Conservation (phyloP, 108 stramenopile genomes). For the Nannochloropsis salina region DNA sequence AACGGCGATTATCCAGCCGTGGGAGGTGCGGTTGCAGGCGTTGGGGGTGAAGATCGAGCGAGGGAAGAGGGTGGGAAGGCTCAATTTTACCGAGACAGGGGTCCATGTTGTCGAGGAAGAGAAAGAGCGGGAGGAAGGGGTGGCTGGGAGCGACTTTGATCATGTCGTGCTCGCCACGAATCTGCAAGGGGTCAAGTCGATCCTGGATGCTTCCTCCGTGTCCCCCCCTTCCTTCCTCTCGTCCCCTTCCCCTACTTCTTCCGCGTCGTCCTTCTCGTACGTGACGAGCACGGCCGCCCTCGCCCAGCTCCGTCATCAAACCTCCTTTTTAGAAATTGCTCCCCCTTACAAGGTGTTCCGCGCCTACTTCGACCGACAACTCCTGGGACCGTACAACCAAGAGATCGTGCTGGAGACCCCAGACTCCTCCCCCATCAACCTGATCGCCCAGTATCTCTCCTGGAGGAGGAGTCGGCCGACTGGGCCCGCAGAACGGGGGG, state of each 20-base stretch:
- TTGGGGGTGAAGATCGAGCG: constrained; percentile 12
- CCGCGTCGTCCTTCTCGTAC: neutral
- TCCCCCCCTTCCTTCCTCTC: neutral
- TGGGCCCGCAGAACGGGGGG: neutral
- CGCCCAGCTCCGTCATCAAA: neutral
- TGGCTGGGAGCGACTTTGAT: neutral
- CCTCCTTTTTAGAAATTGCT: neutral
- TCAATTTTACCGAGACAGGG: neutral
- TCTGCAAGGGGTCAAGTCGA: neutral
- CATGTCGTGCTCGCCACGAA: neutral
- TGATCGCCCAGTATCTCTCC: neutral
- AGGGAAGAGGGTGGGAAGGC: neutral
- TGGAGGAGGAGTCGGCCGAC: neutral
- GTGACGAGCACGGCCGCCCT: neutral
- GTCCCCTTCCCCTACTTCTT: neutral
- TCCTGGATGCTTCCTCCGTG: neutral
- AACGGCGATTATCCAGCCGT: neutral
- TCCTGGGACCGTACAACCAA: neutral
- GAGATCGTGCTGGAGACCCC: constrained; percentile 1
- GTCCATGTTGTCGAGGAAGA: neutral
- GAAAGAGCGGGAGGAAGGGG: neutral
- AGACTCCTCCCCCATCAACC: neutral
- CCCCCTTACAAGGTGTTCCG: constrained; percentile 7
- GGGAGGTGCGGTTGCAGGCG: neutral
- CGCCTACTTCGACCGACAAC: neutral